Base-by-base conservation (phyloP, 2,329 filamentous ascomycete species). In the Colletotrichum sp. region DNA sequence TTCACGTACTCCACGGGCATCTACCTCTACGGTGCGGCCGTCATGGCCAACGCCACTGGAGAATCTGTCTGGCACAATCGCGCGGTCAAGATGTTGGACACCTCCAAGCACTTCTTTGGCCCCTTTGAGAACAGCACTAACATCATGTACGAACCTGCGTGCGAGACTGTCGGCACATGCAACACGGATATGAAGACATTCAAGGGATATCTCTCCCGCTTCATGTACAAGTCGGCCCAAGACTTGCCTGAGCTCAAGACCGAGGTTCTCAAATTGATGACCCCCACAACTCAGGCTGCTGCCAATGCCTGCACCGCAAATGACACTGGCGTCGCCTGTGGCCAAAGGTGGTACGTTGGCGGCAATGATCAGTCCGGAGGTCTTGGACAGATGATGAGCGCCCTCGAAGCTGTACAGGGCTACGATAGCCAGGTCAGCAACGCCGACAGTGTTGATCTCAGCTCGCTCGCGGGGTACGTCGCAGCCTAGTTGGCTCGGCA, bases 1-100 rank as follows among this genome's bases (percentile, higher is more conserved):
- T 95, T 93, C 84, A 90, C 90, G 5, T 93, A 93, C 82, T 91
- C 90, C 65, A 87, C 87, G 67, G 93, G 91, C 51, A 90, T 93
- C 70, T 93, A 90, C 81, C 81, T 94, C 57, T 91, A 92, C 76
- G 92, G 92, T 57, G 87, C 90, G 2, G 90, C 92, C 4, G 86
- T 92, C 69, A 84, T 94, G 80, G 91, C 90, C 81, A 92, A 94
- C 81, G 81, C 87, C 78, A 92, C 89, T 3, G 85, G 85, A 68
- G 84, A 88, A 70, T 76, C 81, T 29, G 82, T 84, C 36, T 94
- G 92, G 92, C 81, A 82, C 12, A 81, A 87, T 16, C 89, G 90
- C 55, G 85, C 90, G 2, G 78, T 85, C 64, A 84, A 85, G 27
- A 85, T 93, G 29, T 81, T 93, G 24, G 81, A 86, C 29, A 89